Base-by-base conservation (phyloP, 2,329 filamentous ascomycete species). In the Penicillium sp. region DNA sequence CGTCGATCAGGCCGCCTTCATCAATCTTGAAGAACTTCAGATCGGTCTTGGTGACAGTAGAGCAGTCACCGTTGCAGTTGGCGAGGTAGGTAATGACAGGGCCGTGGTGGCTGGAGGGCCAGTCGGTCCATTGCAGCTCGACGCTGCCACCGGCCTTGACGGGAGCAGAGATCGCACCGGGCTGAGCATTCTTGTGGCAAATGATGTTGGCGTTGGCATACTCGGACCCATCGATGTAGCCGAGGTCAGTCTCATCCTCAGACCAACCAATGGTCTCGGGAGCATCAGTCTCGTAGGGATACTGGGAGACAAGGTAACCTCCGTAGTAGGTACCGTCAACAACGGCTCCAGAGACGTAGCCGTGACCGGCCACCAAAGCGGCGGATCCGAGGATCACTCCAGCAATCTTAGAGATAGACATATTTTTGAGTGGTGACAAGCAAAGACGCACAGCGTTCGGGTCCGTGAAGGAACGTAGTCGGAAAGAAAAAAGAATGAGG, bases 71-170 rank as follows among this genome's bases (percentile, higher is more conserved):
- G 48, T 79, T 71, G 71, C 82, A 85, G 61, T 77, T 77, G 50
- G 85, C 85, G 15, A 87, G 72, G 74, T 87, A 87, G 67, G 80
- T 80, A 57, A 87, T 77, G 61, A 87, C 79, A 12, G 85, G 85
- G 2, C 83, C 83, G 58, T 85, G 77, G 73, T 89, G 82, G 49
- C 77, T 80, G 9, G 80, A 75, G n/a, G 85, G 85, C 86, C 86
- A 89, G 15, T 74, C 74, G 52, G 77, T 81, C 86, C 85, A 88
- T 62, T 82, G 77, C 45, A 88, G 70, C 53, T 80, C 74, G 59
- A 88, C 67, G 8, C 75, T 76, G 57, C 76, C 75, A 56, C 86
- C 86, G 13, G 85, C 86, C n/a, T 77, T 74, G 34, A 87, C 79
- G n/a, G 78, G 72, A 16, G 80, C 82, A 56, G 77, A 75, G 52